These are phyloP conservation scores for Myriosclerotinia scirpicola DNA, from an alignment of 2,329 filamentous ascomycete genomes.

Conservation along the genomic window DNA sequence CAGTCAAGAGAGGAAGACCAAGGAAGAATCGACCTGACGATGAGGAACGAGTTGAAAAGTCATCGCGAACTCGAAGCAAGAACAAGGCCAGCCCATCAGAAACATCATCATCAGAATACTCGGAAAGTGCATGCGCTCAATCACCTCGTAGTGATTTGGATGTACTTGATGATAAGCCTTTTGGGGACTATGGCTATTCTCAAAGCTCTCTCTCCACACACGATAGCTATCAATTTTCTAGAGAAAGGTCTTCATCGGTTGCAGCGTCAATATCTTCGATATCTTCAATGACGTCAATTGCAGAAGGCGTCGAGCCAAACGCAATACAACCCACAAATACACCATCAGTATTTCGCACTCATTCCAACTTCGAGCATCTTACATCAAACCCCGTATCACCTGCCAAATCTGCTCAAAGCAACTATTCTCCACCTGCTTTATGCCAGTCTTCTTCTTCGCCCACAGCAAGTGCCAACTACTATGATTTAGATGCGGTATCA, in stretches of 20 bases:
- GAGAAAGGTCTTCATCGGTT: constrained; percentile 31
- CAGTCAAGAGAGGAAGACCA: constrained; percentile 64
- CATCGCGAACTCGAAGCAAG: constrained; percentile 55
- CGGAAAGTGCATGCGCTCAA: constrained; percentile 55
- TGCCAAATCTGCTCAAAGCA: constrained; percentile 49
- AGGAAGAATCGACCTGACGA: constrained; percentile 59
- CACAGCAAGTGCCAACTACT: constrained; percentile 39
- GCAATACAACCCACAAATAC: constrained; percentile 35
- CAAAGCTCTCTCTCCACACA: constrained; percentile 41
- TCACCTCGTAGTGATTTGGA: constrained; percentile 53
- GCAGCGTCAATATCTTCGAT: constrained; percentile 18
- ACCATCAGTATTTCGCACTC: constrained; percentile 35
- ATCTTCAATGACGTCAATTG: constrained; percentile 21
- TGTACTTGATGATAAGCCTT: constrained; percentile 42
- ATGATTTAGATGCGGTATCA: constrained; percentile 35
- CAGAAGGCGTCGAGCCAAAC: constrained; percentile 39
- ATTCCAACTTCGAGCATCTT: constrained; percentile 32
- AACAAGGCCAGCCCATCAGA: constrained; percentile 46
- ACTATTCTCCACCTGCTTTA: constrained; percentile 59
- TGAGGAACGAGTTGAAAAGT: constrained; percentile 55
- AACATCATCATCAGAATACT: constrained; percentile 57
- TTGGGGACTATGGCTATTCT: constrained; percentile 43
- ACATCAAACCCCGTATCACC: constrained; percentile 48
- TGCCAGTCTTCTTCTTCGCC: constrained; percentile 61
- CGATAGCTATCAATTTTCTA: constrained; percentile 43